Percentiles rank a stretch among this genome's conserved stretches.
Conservation (phyloP, 176 grass and related monocot genomes). For the Carex littledalei region DNA sequence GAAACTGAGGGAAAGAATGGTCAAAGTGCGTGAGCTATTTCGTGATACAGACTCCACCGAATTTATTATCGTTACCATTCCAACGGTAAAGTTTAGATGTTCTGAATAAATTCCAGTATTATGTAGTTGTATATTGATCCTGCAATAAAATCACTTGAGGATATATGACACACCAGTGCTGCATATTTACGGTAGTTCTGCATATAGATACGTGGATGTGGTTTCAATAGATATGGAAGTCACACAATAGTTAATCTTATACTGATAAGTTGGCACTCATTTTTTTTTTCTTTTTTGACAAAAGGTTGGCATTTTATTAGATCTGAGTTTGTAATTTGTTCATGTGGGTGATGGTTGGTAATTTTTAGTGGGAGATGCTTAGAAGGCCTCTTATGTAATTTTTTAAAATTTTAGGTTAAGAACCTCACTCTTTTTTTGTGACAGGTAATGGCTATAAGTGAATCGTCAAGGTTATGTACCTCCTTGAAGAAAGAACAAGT, state of each 20-base stretch:
- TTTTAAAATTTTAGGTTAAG: background rate
- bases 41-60: slow-evolving; percentile 79
- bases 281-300: no score
- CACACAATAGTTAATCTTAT: no score
- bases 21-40: slow-evolving; percentile 84
- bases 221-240: background rate
- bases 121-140: no score
- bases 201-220: background rate
- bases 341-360: background rate
- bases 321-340: no score
- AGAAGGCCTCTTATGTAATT: background rate
- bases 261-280: no score
- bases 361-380: background rate
- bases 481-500: slow-evolving; percentile 89
- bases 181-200: no score
- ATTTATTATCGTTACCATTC: slow-evolving; percentile 97
- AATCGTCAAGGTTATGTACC: slow-evolving; percentile 69
- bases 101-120: no score
- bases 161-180: no score
- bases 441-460: slow-evolving; percentile 89
- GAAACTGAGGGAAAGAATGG: slow-evolving; percentile 85
- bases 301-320: no score
- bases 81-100: slow-evolving; percentile 45
- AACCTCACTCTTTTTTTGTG: slow-evolving; percentile 10
- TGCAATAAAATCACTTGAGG: background rate